Evolutionary conservation across 2,329 filamentous ascomycete species (phyloP), one percentile per base, ranked within the genome.

Genomic region (Talaromyces sp.): DNA sequence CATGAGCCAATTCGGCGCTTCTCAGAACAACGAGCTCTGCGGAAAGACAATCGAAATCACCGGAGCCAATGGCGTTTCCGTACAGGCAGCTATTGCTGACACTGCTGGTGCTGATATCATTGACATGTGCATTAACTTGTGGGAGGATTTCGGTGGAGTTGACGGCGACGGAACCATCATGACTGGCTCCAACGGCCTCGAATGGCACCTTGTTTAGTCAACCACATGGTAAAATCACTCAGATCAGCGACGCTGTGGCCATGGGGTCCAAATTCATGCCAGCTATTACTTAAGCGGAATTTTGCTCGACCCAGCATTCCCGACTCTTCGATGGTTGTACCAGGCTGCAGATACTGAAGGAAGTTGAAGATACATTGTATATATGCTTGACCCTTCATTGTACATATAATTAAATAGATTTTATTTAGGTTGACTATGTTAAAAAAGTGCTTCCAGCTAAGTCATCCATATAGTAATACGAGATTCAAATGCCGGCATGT

Each of bases 11-110:
- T 62, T 65, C 22, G 64, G 64, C 33, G 17, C 37, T 33, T 37
- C 27, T 19, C 64, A 65, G 43, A 62, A 59, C 52, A 50, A 65
- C 52, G 64, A 65, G 25, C 64, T 65, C 39, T 65, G 64, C 52
- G 64, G 64, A 9, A 50, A 43, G 52, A 62, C 59, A 2, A 65
- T 65, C 27, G 52, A 65, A 41, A 62, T 65, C 15, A 65, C 64
- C 15, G 59, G 59, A n/a, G 49, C 64, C 25, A 62, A 62, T 35
- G 64, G 64, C 17, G 64, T 62, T 41, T 39, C 41, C 33, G 33
- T 62, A 35, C 50, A 59, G 6, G 64, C 64, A 31, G 52, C 56
- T 22, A 52, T 65, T 59, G 64, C 64, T 27, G 64, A 65, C 59
- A 61, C 58, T 3, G 64, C 64, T 22, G 50, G 59, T 56, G 64